phyloP scores from a whole-genome alignment of 192 early-diverging fungal genomes.

The Coemansia sp. region DNA sequence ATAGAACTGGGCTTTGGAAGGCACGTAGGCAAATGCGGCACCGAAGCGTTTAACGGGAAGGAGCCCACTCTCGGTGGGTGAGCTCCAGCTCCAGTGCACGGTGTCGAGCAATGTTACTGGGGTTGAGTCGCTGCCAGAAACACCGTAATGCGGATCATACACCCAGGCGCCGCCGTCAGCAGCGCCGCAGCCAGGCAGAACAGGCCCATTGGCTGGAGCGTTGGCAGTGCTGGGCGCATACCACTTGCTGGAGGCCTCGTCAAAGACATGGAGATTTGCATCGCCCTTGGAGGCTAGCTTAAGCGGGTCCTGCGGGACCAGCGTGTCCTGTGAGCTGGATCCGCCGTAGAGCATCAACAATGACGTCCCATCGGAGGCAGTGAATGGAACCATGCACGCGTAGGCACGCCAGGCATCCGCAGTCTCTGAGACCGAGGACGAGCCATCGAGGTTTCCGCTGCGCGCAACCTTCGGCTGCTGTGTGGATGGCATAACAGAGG shows the following conservation, averaged over 20 bases:
- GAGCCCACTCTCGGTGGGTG: constrained; percentile 41
- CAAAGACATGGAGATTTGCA: constrained; percentile 39
- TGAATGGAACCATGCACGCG: constrained; percentile 50
- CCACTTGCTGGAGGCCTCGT: constrained; percentile 45
- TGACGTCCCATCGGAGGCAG: constrained; percentile 34
- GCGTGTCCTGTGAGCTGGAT: constrained; percentile 23
- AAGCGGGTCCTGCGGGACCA: constrained; percentile 24
- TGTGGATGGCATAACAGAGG: neutral
- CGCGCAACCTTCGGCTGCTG: constrained; percentile 3
- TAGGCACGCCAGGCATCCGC: constrained; percentile 46
- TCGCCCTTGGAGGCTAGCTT: constrained; percentile 23
- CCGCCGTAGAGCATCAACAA: constrained; percentile 55
- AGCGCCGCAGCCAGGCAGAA: constrained; percentile 49
- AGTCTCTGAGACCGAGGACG: constrained; percentile 32
- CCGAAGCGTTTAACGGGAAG: constrained; percentile 44
- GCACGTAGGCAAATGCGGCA: constrained; percentile 40
- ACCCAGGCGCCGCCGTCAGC: constrained; percentile 40
- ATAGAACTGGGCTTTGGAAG: constrained; percentile 33
- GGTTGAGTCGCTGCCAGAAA: constrained; percentile 17
- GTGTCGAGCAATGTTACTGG: constrained; percentile 45
- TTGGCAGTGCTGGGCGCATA: constrained; percentile 47
- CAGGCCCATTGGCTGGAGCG: constrained; percentile 32
- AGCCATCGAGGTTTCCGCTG: constrained; percentile 38
- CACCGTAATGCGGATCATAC: constrained; percentile 39
- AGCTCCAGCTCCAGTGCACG: constrained; percentile 56